phyloP scores from a whole-genome alignment of 2,329 filamentous ascomycete species.

The Graphilbum sp. region DNA sequence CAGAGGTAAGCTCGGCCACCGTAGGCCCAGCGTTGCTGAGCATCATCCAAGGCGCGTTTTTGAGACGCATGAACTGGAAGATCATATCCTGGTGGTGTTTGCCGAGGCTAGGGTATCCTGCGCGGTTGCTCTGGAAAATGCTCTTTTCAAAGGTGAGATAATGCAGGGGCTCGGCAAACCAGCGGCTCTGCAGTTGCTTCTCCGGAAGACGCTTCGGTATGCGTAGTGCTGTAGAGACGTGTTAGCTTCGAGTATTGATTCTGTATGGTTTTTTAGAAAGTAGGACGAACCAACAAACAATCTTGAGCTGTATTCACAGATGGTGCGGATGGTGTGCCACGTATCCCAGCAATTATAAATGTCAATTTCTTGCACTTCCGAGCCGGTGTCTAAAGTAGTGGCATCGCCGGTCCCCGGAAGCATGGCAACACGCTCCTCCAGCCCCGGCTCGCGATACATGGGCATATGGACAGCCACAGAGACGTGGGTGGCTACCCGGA shows the following conservation, averaged over 20 bases:
- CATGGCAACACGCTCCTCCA: slow-evolving; percentile 34
- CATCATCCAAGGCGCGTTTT: slow-evolving; percentile 44
- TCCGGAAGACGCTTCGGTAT: slow-evolving; percentile 43
- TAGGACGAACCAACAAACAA: slow-evolving; percentile 76
- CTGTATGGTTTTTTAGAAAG: no score
- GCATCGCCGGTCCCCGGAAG: slow-evolving; percentile 27
- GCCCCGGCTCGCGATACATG: slow-evolving; percentile 59
- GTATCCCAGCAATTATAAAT: slow-evolving; percentile 78
- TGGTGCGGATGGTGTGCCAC: slow-evolving; percentile 74
- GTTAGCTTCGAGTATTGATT: no score
- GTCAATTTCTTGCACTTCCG: slow-evolving; percentile 43
- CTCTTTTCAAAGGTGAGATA: slow-evolving; percentile 37
- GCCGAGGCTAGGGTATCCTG: slow-evolving; percentile 44
- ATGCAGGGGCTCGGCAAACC: slow-evolving; percentile 54
- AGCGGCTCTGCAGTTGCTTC: slow-evolving; percentile 44
- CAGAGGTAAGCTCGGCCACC: slow-evolving; percentile 14
- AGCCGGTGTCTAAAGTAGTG: slow-evolving; percentile 12
- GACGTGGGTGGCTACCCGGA: slow-evolving; percentile 58
- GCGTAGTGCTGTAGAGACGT: slow-evolving; percentile 30
- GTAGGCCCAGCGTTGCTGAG: slow-evolving; percentile 43
- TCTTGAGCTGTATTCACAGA: slow-evolving; percentile 71
- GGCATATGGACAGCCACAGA: slow-evolving; percentile 68
- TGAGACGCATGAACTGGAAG: slow-evolving; percentile 46
- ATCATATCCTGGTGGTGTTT: slow-evolving; percentile 45
- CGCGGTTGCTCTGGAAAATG: slow-evolving; percentile 43